These are phyloP conservation scores for Plantago elongata DNA, from an alignment of 257 asterid species.

Conservation along the genomic window DNA sequence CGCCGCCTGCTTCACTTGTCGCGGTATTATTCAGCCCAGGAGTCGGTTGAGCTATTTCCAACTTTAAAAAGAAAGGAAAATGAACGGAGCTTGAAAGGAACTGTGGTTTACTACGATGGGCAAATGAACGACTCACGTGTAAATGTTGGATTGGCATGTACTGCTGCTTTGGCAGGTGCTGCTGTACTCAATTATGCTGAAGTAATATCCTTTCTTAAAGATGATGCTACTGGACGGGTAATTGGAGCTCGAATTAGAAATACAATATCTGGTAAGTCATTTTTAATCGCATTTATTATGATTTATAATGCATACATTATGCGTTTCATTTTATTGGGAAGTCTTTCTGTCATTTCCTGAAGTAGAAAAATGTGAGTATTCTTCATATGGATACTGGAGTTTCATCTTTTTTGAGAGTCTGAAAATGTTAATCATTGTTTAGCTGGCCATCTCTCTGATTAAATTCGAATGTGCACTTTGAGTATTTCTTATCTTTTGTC, in stretches of 20 bases:
- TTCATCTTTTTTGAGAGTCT: neutral
- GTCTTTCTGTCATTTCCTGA: neutral
- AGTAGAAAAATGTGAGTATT: neutral
- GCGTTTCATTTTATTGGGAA: neutral
- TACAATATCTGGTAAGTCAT: conserved; percentile 57
- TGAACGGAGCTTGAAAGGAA: conserved; percentile 79
- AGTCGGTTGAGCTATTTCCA: conserved; percentile 87
- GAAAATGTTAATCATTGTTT: neutral
- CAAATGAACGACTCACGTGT: conserved; percentile 97
- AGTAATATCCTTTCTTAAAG: conserved; percentile 65
- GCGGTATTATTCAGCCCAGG: conserved; percentile 82
- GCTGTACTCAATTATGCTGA: conserved; percentile 92
- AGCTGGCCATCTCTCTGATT: neutral
- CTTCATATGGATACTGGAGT: neutral
- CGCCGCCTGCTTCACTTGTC: conserved; percentile 80
- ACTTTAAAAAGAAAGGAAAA: conserved; percentile 76
- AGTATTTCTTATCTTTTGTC: neutral
- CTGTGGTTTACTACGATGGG: conserved; percentile 97
- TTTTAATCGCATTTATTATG: too few species aligned
- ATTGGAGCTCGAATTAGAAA: conserved; percentile 82
- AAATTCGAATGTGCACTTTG: neutral
- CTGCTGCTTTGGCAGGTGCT: conserved; percentile 95
- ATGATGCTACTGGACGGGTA: conserved; percentile 58
- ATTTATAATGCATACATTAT: too few species aligned
- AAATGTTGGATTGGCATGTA: conserved; percentile 84